These are phyloP conservation scores for Phytophthora sojae DNA, from an alignment of 352 stramenopile genomes.

Conservation along the genomic window DNA sequence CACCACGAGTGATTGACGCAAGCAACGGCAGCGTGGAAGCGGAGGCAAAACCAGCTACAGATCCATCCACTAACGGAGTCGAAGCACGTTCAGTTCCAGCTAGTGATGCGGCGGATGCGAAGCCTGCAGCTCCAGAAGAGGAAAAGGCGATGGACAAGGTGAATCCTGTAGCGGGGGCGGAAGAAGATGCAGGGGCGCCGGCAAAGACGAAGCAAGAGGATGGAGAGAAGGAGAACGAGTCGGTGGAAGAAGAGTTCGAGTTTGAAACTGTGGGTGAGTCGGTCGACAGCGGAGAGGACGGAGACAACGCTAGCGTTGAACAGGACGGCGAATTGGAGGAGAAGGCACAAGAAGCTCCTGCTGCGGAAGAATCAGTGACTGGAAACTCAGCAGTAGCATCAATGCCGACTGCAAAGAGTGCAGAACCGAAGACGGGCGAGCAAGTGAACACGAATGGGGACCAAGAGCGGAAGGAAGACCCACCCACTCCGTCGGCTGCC, in stretches of 20 bases:
- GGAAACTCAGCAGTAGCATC: not conserved
- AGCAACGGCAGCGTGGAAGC: not conserved
- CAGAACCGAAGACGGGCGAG: not conserved
- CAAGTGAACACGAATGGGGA: not conserved
- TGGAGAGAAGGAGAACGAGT: slow-evolving; percentile 8
- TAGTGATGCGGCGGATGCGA: not conserved
- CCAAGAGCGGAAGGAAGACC: slow-evolving; percentile 3
- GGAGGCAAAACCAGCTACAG: not conserved
- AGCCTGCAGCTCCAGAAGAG: not conserved
- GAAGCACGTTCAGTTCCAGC: not conserved
- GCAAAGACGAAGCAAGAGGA: slow-evolving; percentile 1
- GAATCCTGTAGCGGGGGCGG: not conserved
- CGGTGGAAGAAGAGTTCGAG: slow-evolving; percentile 16
- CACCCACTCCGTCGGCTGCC: not conserved
- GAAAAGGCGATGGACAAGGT: slow-evolving; percentile 8
- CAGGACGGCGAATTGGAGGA: slow-evolving; percentile 8
- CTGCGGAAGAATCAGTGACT: not conserved
- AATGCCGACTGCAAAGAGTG: not conserved
- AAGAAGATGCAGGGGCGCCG: not conserved
- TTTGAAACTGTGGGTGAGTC: slow-evolving; percentile 21
- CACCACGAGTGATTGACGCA: not conserved
- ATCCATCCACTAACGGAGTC: not conserved
- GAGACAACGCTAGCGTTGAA: slow-evolving; percentile 24
- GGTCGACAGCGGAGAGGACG: slow-evolving; percentile 17
- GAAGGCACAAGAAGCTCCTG: not conserved